phyloP scores from a whole-genome alignment of 352 stramenopile species.

The Pseudoperonospora humuli region DNA sequence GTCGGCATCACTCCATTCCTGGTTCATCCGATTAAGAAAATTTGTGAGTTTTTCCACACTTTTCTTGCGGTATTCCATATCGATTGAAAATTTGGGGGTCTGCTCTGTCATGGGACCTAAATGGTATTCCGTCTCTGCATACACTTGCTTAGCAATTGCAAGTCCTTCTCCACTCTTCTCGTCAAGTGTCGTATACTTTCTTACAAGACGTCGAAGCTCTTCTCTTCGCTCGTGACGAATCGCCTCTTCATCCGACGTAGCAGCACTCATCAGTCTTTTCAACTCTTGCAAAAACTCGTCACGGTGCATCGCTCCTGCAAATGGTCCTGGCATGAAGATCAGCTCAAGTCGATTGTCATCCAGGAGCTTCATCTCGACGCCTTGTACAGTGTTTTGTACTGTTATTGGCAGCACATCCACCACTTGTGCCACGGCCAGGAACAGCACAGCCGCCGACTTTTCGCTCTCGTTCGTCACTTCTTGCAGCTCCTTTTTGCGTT shows the following conservation, averaged over 20 bases:
- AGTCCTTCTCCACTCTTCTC: slow-evolving; percentile 34
- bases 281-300: slow-evolving; percentile 37
- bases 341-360: slow-evolving; percentile 38
- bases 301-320: slow-evolving; percentile 25
- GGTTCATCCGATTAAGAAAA: slow-evolving; percentile 46
- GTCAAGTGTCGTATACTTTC: slow-evolving; percentile 38
- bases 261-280: slow-evolving; percentile 7
- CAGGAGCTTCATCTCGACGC: slow-evolving; percentile 31
- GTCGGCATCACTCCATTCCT: slow-evolving; percentile 39
- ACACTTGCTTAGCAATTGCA: slow-evolving; percentile 33
- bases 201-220: slow-evolving; percentile 26
- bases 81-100: slow-evolving; percentile 27
- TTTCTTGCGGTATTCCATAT: slow-evolving; percentile 41
- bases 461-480: slow-evolving; percentile 28
- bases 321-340: slow-evolving; percentile 40
- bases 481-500: slow-evolving; percentile 46
- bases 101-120: slow-evolving; percentile 31
- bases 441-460: slow-evolving; percentile 29
- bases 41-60: slow-evolving; percentile 24
- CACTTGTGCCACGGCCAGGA: slow-evolving; percentile 27
- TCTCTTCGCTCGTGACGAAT: slow-evolving; percentile 4
- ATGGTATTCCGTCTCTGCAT: slow-evolving; percentile 35
- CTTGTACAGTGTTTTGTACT: slow-evolving; percentile 38
- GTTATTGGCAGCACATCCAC: slow-evolving; percentile 16
- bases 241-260: neutral